A percentile compares a stretch with the other conserved stretches of the same genome.
These are phyloP conservation scores for Gymnopus androsaceus DNA, from an alignment of 1,284 basidiomycete species.

Conservation along the genomic window DNA sequence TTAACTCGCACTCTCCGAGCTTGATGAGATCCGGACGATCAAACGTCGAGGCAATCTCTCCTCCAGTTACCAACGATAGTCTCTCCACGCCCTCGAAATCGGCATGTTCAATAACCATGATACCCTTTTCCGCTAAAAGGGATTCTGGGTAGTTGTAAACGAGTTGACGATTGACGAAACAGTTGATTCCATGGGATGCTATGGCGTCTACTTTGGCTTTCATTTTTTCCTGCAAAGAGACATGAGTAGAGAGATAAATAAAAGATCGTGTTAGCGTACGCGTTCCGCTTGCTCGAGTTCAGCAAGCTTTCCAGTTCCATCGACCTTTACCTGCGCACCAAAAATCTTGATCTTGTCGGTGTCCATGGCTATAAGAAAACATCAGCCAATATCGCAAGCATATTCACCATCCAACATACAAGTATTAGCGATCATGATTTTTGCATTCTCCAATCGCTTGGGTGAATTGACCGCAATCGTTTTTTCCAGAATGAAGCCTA, in stretches of 20 bases:
- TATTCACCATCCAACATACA: constrained; percentile 51
- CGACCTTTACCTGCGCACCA: constrained; percentile 94
- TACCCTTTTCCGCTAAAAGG: constrained; percentile 89
- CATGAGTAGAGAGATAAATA: background rate
- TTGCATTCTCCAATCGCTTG: constrained; percentile 92
- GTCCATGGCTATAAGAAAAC: constrained; percentile 82
- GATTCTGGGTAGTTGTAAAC: constrained; percentile 99
- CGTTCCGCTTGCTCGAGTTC: constrained; percentile 96
- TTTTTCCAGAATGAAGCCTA: constrained; percentile 98
- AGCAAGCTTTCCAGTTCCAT: constrained; percentile 94
- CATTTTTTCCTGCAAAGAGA: constrained; percentile 88
- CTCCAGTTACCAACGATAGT: constrained; percentile 93
- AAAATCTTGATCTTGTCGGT: constrained; percentile 99
- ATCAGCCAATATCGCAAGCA: background rate
- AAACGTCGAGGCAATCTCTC: constrained; percentile 97
- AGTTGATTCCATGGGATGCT: constrained; percentile 86
- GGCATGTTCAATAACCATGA: constrained; percentile 97
- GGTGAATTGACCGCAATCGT: constrained; percentile 93
- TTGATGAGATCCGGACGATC: constrained; percentile 92
- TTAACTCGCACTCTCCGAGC: constrained; percentile 90
- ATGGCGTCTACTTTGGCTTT: constrained; percentile 97
- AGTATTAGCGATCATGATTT: constrained; percentile 97
- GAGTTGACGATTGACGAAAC: constrained; percentile 98
- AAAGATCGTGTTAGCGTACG: constrained; percentile 39
- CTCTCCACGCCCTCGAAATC: constrained; percentile 96